Evolutionary conservation across 2,329 filamentous ascomycete species (phyloP).

Genomic region (Emmonsia crescens): DNA sequence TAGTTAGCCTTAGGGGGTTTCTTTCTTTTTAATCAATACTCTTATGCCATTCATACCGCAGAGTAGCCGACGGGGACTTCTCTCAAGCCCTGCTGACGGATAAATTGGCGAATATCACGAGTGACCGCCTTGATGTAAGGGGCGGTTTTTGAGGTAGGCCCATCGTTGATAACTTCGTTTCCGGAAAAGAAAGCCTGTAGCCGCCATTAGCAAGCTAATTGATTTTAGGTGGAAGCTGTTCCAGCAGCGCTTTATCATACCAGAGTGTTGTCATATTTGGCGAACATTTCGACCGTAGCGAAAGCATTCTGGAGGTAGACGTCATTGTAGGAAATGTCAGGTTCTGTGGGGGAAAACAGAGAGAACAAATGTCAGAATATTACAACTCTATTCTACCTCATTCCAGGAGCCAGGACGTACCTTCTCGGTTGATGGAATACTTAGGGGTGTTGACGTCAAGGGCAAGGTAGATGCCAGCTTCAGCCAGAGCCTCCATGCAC

Average conservation of each 20-base stretch:
- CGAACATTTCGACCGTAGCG: conserved; percentile 75
- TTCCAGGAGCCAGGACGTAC: not conserved
- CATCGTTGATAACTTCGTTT: conserved; percentile 68
- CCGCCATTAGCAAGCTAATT: not conserved
- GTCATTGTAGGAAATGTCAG: conserved; percentile 72
- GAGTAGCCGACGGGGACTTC: conserved; percentile 64
- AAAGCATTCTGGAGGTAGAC: conserved; percentile 79
- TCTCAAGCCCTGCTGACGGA: conserved; percentile 51
- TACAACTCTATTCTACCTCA: not conserved
- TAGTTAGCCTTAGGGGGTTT: not conserved
- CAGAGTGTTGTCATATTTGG: conserved; percentile 73
- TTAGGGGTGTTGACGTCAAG: conserved; percentile 84
- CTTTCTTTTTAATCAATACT: not conserved
- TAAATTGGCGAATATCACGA: conserved; percentile 64
- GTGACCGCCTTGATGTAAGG: conserved; percentile 70
- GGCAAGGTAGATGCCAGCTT: conserved; percentile 84
- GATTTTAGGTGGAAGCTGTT: not conserved
- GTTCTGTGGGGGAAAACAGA: conserved; percentile 31
- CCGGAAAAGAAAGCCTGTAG: conserved; percentile 62
- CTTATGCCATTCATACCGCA: conserved; percentile 26
- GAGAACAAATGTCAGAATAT: not conserved
- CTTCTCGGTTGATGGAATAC: conserved; percentile 71
- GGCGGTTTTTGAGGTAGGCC: conserved; percentile 52
- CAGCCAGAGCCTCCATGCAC: conserved; percentile 72
- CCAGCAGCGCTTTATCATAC: not conserved